phyloP scores from a whole-genome alignment of 371 early-diverging fungal species.

The Mycotypha africana region DNA sequence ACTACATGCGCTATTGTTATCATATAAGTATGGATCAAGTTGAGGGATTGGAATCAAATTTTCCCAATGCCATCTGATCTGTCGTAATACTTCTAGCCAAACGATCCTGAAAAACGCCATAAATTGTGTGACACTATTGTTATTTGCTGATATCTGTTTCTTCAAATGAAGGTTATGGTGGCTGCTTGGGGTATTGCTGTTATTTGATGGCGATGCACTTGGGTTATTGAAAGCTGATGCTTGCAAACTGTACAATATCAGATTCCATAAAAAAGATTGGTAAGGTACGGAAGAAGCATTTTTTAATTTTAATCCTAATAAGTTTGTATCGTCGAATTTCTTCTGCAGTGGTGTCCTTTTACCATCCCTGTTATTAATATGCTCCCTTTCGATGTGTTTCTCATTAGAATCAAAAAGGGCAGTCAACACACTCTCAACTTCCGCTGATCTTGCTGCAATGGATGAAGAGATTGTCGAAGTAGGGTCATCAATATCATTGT shows the following conservation, averaged over 20 bases:
- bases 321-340: conserved; percentile 9
- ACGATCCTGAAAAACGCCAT: conserved; percentile 58
- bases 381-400: background rate
- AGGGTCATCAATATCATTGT: too few species aligned
- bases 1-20: background rate
- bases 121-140: too few species aligned
- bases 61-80: conserved; percentile 66
- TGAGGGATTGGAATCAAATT: conserved; percentile 49
- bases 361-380: too few species aligned
- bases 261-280: conserved; percentile 66
- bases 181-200: too few species aligned
- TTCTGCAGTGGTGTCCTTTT: background rate
- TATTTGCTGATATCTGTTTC: conserved; percentile 2
- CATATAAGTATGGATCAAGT: conserved; percentile 33
- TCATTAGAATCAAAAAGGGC: conserved; percentile 13
- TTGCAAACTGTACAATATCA: conserved; percentile 50
- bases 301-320: conserved; percentile 44
- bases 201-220: too few species aligned
- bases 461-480: too few species aligned
- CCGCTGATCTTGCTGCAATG: conserved; percentile 18
- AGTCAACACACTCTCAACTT: conserved; percentile 20
- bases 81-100: conserved; percentile 60
- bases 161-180: too few species aligned
- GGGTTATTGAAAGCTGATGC: too few species aligned
- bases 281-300: conserved; percentile 56